Percentiles rank a stretch among this genome's conserved stretches.
Evolutionary conservation across 1,284 basidiomycete genomes (phyloP).

Genomic region (Takashimella koratensis): DNA sequence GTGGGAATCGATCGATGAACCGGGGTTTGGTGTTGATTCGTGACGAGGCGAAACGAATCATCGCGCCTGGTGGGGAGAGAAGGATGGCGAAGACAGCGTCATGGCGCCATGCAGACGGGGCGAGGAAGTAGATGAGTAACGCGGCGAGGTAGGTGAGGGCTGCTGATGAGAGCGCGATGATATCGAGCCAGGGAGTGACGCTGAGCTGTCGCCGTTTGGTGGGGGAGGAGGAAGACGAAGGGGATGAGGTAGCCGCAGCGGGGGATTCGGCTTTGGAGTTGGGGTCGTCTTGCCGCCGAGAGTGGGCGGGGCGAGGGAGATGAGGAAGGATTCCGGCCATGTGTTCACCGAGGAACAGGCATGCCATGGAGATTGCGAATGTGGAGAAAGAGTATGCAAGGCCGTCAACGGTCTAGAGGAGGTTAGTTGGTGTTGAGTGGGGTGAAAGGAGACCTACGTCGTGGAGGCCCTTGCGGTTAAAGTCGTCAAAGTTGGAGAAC

Average conservation of each 20-base stretch:
- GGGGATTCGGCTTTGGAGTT: neutral
- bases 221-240: constrained; percentile 14
- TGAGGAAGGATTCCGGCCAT: constrained; percentile 49
- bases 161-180: constrained; percentile 40
- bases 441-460: constrained; percentile 59
- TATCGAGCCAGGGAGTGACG: constrained; percentile 32
- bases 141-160: constrained; percentile 51
- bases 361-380: constrained; percentile 61
- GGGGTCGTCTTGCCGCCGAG: constrained; percentile 46
- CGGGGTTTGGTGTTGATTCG: constrained; percentile 62
- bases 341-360: constrained; percentile 36
- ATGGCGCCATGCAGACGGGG: constrained; percentile 67
- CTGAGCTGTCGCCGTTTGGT: neutral
- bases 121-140: constrained; percentile 71
- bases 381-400: constrained; percentile 78
- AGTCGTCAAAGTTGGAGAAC: constrained; percentile 68
- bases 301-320: constrained; percentile 61
- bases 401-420: constrained; percentile 72
- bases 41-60: constrained; percentile 77
- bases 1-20: constrained; percentile 59
- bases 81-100: constrained; percentile 82
- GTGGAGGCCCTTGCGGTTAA: constrained; percentile 64
- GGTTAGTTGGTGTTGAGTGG: neutral
- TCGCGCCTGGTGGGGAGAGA: constrained; percentile 82
- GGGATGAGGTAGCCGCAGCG: constrained; percentile 26